Evolutionary conservation across 2,329 filamentous ascomycete genomes (phyloP).

Genomic region (Cladosporium sp.): DNA sequence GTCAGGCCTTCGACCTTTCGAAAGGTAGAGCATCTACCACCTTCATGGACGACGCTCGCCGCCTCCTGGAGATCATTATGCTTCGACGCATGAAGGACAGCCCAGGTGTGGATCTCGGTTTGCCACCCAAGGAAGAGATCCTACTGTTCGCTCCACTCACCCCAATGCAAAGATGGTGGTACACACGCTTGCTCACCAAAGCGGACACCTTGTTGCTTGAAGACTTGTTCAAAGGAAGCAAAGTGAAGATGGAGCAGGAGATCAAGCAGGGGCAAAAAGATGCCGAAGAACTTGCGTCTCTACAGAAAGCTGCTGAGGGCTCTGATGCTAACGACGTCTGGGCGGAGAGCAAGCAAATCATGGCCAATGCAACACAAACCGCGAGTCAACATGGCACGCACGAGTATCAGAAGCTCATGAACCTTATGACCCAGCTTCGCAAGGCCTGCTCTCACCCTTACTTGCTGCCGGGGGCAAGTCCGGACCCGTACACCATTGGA

Average conservation of each 20-base stretch:
- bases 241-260: conserved; percentile 40
- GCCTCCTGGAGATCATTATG: conserved; percentile 55
- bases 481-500: conserved; percentile 43
- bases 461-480: conserved; percentile 43
- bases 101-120: conserved; percentile 49
- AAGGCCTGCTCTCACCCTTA: conserved; percentile 56
- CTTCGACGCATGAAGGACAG: conserved; percentile 55
- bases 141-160: conserved; percentile 56
- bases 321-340: conserved; percentile 34
- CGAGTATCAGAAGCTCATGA: conserved; percentile 44
- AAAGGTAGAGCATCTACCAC: conserved; percentile 50
- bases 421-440: conserved; percentile 53
- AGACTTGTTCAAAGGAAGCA: conserved; percentile 48
- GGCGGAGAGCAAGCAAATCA: conserved; percentile 43
- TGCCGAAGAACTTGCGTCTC: conserved; percentile 15
- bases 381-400: background rate
- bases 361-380: conserved; percentile 33
- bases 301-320: background rate
- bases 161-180: conserved; percentile 57
- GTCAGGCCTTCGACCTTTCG: conserved; percentile 53
- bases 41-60: conserved; percentile 51
- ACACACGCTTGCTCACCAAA: conserved; percentile 53
- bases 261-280: conserved; percentile 35
- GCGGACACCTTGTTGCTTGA: conserved; percentile 49
- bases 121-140: conserved; percentile 56